These are phyloP conservation scores for Sugiyamaella americana DNA, from an alignment of 805 yeast species.

Conservation along the genomic window DNA sequence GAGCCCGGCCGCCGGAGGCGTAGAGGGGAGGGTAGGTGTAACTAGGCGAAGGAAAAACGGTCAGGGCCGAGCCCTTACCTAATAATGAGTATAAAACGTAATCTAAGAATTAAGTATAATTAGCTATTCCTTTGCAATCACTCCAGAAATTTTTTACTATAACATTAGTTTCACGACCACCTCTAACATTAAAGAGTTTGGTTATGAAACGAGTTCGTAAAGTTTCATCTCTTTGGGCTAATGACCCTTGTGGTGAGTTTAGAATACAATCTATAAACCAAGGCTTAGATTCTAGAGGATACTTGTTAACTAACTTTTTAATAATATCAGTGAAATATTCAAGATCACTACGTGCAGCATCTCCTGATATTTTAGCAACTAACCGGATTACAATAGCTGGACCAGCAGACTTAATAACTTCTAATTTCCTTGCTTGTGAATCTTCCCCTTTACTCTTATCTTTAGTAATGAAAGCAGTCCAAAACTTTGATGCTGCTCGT, in stretches of 20 bases:
- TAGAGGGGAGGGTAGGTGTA: too few relatives aligned
- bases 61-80: too few relatives aligned
- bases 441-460: background rate
- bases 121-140: background rate
- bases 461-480: constrained; percentile 41
- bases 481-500: constrained; percentile 47
- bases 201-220: constrained; percentile 23
- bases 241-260: constrained; percentile 12
- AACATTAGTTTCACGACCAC: constrained; percentile 25
- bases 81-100: too few relatives aligned
- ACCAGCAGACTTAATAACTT: constrained; percentile 29
- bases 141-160: constrained; percentile 31
- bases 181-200: constrained; percentile 28
- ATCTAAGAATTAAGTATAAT: background rate
- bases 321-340: constrained; percentile 39
- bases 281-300: constrained; percentile 17
- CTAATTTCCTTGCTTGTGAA: constrained; percentile 4
- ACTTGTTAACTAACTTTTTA: constrained; percentile 18
- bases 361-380: constrained; percentile 37
- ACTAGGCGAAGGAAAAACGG: too few relatives aligned
- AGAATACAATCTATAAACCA: constrained; percentile 17
- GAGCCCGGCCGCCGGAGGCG: too few relatives aligned
- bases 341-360: constrained; percentile 39
- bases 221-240: constrained; percentile 11
- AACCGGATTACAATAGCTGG: constrained; percentile 33